A percentile compares a stretch with the other conserved stretches of the same genome.
These are phyloP conservation scores for Fusarium poae DNA, from an alignment of 2,329 filamentous ascomycete species.

Conservation along the genomic window DNA sequence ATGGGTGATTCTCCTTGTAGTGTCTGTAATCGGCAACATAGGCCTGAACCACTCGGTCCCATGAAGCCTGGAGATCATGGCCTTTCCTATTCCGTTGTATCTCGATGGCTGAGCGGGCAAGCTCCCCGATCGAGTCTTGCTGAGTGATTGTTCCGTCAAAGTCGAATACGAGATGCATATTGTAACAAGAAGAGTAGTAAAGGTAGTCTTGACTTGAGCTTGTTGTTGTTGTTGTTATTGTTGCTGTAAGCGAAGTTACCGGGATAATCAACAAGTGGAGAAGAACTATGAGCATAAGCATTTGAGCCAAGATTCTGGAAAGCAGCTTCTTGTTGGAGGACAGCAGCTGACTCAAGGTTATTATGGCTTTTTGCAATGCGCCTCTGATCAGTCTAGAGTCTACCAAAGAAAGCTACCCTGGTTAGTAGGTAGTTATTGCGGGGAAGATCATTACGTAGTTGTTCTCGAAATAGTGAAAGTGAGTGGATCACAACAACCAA, in stretches of 20 bases:
- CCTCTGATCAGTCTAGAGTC: constrained; percentile 23
- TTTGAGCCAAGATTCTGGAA: constrained; percentile 13
- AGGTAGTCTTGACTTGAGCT: constrained; percentile 1
- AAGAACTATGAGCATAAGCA: constrained; percentile 20
- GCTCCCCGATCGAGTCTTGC: constrained; percentile 64
- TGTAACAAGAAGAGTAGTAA: constrained; percentile 7
- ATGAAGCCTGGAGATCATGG: constrained; percentile 55
- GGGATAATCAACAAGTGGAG: constrained; percentile 13
- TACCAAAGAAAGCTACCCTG: background rate
- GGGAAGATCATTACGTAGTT: constrained; percentile 43
- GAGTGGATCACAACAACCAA: constrained; percentile 37
- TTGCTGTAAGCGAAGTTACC: constrained; percentile 9
- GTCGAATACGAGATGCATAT: constrained; percentile 65
- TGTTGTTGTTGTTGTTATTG: no score
- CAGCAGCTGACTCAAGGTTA: constrained; percentile 22
- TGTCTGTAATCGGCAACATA: constrained; percentile 60
- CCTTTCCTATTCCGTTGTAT: constrained; percentile 49
- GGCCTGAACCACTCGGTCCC: constrained; percentile 60
- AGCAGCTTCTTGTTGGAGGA: background rate
- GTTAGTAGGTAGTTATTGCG: constrained; percentile 22
- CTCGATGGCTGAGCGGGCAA: constrained; percentile 60
- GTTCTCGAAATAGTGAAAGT: constrained; percentile 20
- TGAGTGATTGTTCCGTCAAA: constrained; percentile 72
- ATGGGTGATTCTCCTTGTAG: constrained; percentile 54
- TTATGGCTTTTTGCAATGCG: constrained; percentile 3